Evolutionary conservation across 1,139 yeast genomes (phyloP).

Genomic region (Debaryomyces fabryi): DNA sequence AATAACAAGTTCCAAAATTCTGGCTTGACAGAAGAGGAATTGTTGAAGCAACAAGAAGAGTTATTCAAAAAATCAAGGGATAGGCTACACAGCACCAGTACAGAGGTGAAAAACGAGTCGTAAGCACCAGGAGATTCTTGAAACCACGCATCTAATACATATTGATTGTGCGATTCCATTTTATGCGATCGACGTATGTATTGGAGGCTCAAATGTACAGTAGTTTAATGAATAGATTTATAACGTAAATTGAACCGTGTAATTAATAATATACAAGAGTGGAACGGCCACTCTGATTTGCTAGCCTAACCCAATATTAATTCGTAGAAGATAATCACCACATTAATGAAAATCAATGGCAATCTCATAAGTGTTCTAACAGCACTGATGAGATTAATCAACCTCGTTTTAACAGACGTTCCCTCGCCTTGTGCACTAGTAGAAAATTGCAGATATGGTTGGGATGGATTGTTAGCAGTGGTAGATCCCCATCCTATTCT

Average conservation of each 20-base stretch:
- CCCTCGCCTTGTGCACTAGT: slow-evolving; percentile 29
- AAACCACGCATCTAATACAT: slow-evolving; percentile 1
- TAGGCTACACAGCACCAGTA: slow-evolving; percentile 49
- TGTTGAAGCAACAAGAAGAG: slow-evolving; percentile 89
- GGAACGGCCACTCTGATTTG: slow-evolving; percentile 1
- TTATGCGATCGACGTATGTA: background rate
- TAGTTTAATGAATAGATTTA: slow-evolving; percentile 8
- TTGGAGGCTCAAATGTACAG: slow-evolving; percentile 4
- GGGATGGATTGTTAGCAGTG: slow-evolving; percentile 17
- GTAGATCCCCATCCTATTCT: slow-evolving; percentile 48
- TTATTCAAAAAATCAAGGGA: slow-evolving; percentile 88
- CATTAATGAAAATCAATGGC: slow-evolving; percentile 46
- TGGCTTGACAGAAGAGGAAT: slow-evolving; percentile 89
- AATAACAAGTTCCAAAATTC: slow-evolving; percentile 92
- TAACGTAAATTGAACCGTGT: slow-evolving; percentile 7
- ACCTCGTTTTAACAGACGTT: slow-evolving; percentile 36
- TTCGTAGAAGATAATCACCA: slow-evolving; percentile 45
- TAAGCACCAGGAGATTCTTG: background rate
- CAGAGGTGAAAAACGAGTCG: slow-evolving; percentile 16
- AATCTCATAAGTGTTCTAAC: slow-evolving; percentile 49
- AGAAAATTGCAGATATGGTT: slow-evolving; percentile 33
- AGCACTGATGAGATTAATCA: slow-evolving; percentile 48
- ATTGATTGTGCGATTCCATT: background rate
- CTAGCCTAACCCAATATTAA: slow-evolving; percentile 39
- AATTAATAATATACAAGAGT: slow-evolving; percentile 9